These are phyloP conservation scores for Pythium chondricola DNA, from an alignment of 352 stramenopile genomes.

Conservation along the genomic window DNA sequence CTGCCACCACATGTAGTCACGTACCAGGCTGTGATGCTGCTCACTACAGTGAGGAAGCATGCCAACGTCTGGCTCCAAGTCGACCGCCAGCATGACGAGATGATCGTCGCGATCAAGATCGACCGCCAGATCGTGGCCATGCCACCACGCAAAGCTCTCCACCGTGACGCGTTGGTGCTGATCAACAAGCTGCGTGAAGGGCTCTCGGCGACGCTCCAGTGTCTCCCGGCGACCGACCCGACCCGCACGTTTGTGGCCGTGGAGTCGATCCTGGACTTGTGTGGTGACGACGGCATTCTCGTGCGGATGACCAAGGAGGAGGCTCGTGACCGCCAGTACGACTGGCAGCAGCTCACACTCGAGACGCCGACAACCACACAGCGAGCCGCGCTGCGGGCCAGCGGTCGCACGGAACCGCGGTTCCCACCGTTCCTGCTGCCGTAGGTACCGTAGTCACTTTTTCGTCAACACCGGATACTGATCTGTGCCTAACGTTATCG, in stretches of 20 bases:
- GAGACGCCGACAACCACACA: constrained; percentile 11
- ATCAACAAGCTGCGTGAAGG: constrained; percentile 48
- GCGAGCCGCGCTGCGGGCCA: constrained; percentile 1
- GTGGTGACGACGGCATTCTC: constrained; percentile 39
- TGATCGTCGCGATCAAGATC: constrained; percentile 59
- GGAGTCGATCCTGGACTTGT: constrained; percentile 15
- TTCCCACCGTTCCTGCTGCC: constrained; percentile 10
- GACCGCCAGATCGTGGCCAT: constrained; percentile 45
- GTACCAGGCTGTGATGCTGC: constrained; percentile 54
- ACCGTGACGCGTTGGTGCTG: constrained; percentile 25
- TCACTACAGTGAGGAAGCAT: constrained; percentile 9
- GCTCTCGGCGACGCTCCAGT: constrained; percentile 49
- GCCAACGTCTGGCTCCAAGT: constrained; percentile 69
- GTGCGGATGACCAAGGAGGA: constrained; percentile 34
- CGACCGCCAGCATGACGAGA: constrained; percentile 36
- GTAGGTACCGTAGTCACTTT: background rate
- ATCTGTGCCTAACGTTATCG: background rate
- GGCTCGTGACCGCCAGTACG: constrained; percentile 20
- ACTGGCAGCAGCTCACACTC: constrained; percentile 50
- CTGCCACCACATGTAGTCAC: constrained; percentile 44
- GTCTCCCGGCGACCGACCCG: constrained; percentile 11
- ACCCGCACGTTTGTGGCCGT: constrained; percentile 24
- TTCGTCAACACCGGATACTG: background rate
- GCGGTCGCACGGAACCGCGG: constrained; percentile 2
- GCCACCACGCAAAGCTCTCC: constrained; percentile 39